phyloP scores from a whole-genome alignment of 768 basidiomycete species.

The Kwoniella sp. region DNA sequence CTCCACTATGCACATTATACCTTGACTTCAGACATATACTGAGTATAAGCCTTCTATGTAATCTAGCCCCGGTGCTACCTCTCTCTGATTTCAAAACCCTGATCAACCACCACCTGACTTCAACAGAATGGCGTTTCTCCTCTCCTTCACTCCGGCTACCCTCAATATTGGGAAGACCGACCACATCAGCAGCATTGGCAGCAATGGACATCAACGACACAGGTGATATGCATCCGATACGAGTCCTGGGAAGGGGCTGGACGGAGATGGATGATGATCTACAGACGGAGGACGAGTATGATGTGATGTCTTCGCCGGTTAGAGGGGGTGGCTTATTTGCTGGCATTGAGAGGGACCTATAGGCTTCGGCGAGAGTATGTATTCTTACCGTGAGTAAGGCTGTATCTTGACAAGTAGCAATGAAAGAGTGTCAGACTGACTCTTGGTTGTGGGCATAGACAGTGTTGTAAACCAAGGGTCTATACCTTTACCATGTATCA shows the following conservation, averaged over 20 bases:
- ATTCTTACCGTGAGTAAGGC: too few species aligned
- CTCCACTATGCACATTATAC: too few species aligned
- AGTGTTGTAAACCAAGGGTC: too few species aligned
- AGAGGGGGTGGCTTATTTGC: conserved; percentile 1
- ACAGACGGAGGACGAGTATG: conserved; percentile 10
- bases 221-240: conserved; percentile 27
- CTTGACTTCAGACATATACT: too few species aligned
- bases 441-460: neutral
- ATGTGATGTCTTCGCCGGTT: neutral
- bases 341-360: neutral
- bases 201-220: neutral
- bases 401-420: too few species aligned
- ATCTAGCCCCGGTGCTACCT: conserved; percentile 26
- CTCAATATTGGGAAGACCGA: conserved; percentile 11
- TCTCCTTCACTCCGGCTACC: neutral
- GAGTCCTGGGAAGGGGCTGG: conserved; percentile 33
- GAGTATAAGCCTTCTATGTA: too few species aligned
- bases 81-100: conserved; percentile 32
- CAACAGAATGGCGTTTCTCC: conserved; percentile 45
- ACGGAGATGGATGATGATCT: conserved; percentile 25
- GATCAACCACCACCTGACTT: conserved; percentile 36
- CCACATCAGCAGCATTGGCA: neutral
- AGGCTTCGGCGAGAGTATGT: neutral
- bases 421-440: neutral
- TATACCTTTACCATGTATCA: neutral